Evolutionary conservation across 768 basidiomycete species (phyloP).

Genomic region (Grammothele lineata): DNA sequence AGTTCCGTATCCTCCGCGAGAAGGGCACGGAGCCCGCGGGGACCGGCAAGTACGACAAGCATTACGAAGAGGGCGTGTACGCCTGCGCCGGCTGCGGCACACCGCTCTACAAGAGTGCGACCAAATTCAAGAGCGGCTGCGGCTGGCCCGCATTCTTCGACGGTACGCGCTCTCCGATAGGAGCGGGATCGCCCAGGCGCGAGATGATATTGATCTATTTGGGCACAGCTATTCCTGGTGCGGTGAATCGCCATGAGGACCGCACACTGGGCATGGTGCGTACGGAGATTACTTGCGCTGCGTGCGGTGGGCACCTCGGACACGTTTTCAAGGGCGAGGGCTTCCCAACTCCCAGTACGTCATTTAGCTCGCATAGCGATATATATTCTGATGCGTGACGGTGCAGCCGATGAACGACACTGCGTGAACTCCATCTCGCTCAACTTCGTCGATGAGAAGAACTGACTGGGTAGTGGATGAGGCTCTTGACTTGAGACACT

Average conservation of each 20-base stretch:
- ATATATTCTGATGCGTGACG: not conserved
- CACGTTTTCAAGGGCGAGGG: conserved; percentile 96
- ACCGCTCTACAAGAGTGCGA: conserved; percentile 81
- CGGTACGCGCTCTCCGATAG: conserved; percentile 44
- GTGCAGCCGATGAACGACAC: conserved; percentile 76
- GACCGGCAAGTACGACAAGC: conserved; percentile 78
- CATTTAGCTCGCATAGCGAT: too few relatives aligned
- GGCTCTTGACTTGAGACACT: not conserved
- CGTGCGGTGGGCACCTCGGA: conserved; percentile 91
- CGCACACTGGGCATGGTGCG: conserved; percentile 58
- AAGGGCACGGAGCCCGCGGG: conserved; percentile 84
- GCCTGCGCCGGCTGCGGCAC: conserved; percentile 75
- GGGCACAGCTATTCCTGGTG: conserved; percentile 76
- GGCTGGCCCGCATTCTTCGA: conserved; percentile 99
- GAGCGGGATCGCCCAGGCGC: not conserved
- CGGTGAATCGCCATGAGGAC: conserved; percentile 78
- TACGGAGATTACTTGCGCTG: conserved; percentile 85
- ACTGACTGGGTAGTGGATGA: not conserved
- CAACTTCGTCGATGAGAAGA: conserved; percentile 55
- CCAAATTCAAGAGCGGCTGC: conserved; percentile 91
- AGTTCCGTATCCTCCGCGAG: conserved; percentile 83
- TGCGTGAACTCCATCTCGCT: conserved; percentile 90
- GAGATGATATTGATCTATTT: not conserved
- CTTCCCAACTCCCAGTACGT: conserved; percentile 65
- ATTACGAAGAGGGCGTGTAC: conserved; percentile 64